Evolutionary conservation across 2,329 filamentous ascomycete genomes (phyloP), one percentile per base, ranked within the genome.

Genomic region (Bipolaris gigantea): DNA sequence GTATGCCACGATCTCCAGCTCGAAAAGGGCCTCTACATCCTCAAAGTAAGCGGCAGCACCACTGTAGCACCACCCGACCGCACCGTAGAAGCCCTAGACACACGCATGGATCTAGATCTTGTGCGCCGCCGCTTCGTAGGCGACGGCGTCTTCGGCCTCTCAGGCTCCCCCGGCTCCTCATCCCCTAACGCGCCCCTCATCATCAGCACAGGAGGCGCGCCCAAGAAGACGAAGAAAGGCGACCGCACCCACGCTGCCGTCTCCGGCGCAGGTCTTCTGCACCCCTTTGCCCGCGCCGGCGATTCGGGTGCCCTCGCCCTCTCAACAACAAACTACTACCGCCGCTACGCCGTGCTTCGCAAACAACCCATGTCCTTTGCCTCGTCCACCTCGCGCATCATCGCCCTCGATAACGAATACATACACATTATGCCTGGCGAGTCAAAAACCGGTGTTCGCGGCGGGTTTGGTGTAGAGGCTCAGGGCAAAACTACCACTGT

Each of bases 321-420:
- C 19, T 60, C 66, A 10, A 58, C 62, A 33, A 70, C 70, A 50
- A 61, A 72, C 16, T 76, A 69, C 51, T 89, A 89, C 76, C 88
- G 89, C 67, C 88, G 87, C 63, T 94, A 91, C 74, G 86, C 85
- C 11, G 90, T 95, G 15, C 89, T 88, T 78, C 85, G 90, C 59
- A 90, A 92, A 74, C 89, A 92, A 73, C 87, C 89, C 8, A 90
- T 94, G 83, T 86, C 89, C 21, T 88, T 94, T 64, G 86, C 89
- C 38, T 86, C 85, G 4, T 83, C 88, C 66, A 89, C 89, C 56
- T 88, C 92, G 64, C 85, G 89, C 53, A 84, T 90, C 9, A 78
- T 94, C 38, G 86, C 89, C 42, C 90, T 95, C 61, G 90, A 93
- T 64, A 89, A 89, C 55, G 90, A 95, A 71, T 94, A 92, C 72